Evolutionary conservation across 352 stramenopile genomes (phyloP).

Genomic region (Phytophthora foliorum): DNA sequence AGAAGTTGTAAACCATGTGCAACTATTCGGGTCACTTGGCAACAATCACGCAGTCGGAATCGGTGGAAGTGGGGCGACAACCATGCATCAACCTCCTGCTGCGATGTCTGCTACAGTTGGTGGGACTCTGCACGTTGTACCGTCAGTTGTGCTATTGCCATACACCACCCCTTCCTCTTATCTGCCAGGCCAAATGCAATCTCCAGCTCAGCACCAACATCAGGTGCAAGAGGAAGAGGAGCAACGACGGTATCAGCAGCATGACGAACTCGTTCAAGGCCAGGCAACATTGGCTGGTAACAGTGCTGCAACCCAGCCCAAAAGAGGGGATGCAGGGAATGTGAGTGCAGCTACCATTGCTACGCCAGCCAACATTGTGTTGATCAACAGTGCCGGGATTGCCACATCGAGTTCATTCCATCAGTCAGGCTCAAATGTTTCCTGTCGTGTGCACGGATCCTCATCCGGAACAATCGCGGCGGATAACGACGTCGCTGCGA

Average conservation of each 20-base stretch:
- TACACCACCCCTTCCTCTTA: conserved; percentile 34
- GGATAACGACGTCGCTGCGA: conserved; percentile 3
- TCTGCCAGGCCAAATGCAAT: conserved; percentile 21
- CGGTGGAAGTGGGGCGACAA: conserved; percentile 11
- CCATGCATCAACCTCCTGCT: conserved; percentile 13
- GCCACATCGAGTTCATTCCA: conserved; percentile 3
- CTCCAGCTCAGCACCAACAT: conserved; percentile 18
- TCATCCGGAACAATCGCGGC: conserved; percentile 11
- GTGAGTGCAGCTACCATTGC: conserved; percentile 26
- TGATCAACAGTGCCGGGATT: conserved; percentile 38
- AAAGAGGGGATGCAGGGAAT: conserved; percentile 2
- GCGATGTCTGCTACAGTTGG: conserved; percentile 10
- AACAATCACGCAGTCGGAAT: conserved; percentile 11
- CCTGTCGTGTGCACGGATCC: conserved; percentile 42
- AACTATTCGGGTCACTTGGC: conserved; percentile 20
- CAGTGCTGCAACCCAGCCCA: background rate
- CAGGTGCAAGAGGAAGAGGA: conserved; percentile 14
- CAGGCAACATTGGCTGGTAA: conserved; percentile 24
- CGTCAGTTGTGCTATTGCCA: conserved; percentile 45
- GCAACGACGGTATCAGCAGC: conserved; percentile 15
- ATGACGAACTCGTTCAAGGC: background rate
- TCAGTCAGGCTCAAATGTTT: conserved; percentile 25
- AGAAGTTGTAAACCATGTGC: conserved; percentile 32
- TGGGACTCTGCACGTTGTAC: conserved; percentile 24
- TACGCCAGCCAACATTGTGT: conserved; percentile 23